Conservation (phyloP, 2,329 filamentous ascomycete species). For the Cordyceps tenuipes region DNA sequence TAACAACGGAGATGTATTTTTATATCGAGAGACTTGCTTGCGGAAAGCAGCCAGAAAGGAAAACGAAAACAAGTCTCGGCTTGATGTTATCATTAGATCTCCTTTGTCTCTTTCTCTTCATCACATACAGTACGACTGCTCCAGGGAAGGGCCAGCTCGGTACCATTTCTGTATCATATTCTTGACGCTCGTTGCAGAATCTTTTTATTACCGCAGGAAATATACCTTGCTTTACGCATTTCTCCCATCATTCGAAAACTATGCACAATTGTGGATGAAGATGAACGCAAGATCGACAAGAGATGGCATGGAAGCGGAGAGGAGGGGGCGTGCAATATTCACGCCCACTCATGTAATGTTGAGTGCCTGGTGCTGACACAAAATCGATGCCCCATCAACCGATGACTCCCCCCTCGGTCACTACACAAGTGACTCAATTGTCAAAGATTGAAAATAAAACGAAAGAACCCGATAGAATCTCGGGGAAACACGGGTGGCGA, state of each 20-base stretch:
- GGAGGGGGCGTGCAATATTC: conserved; percentile 5
- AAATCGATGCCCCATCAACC: neutral
- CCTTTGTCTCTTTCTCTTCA: neutral
- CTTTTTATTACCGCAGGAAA: conserved; percentile 12
- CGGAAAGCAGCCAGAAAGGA: conserved; percentile 7
- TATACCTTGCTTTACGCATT: neutral
- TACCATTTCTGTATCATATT: conserved; percentile 16
- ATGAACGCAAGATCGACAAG: conserved; percentile 12
- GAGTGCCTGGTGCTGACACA: neutral
- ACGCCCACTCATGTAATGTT: neutral
- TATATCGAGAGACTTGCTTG: conserved; percentile 3
- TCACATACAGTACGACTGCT: conserved; percentile 5
- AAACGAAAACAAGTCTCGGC: conserved; percentile 1
- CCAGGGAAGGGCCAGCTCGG: neutral
- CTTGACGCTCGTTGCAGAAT: conserved; percentile 19
- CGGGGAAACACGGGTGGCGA: neutral
- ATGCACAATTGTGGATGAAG: neutral
- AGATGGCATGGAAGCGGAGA: conserved; percentile 7
- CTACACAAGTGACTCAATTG: neutral
- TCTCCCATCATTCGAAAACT: neutral
- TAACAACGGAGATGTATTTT: conserved; percentile 7
- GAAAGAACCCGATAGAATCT: neutral
- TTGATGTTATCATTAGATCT: conserved; percentile 9
- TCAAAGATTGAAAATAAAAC: too few relatives aligned
- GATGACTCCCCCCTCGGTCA: neutral